Base-by-base conservation (phyloP, 2,329 filamentous ascomycete genomes). In the Penicillium hordei region DNA sequence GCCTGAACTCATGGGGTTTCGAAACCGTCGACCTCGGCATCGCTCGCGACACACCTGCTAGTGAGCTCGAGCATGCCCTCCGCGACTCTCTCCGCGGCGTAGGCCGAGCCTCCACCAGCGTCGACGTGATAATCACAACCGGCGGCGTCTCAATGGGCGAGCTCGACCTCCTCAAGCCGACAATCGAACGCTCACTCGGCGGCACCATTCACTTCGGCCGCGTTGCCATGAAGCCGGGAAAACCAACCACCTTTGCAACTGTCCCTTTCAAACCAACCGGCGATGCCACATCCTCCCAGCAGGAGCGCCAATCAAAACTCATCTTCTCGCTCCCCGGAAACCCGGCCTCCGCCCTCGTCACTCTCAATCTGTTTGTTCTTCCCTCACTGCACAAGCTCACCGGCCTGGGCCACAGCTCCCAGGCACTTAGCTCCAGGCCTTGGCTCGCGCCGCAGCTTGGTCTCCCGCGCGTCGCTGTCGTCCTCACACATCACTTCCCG, bases 121-220 rank as follows among this genome's bases (percentile, higher is more conserved):
- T 88, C 27, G 93, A 97, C 69, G 79, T 97, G 13, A 83, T 99
- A 57, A 86, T 99, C 68, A 97, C 94, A 17, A 93, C 90, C 0
- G 94, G 94, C 23, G 94, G 94, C 48, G 94, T 97, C 21, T 96
- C 91, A 10, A 99, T 99, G 94, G 94, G 94, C 56, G 94, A 99
- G 76, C 86, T 97, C 2, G 94, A 99, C 74, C 87, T 99, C 8
- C 85, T 99, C 21, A 99, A 99, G 73, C 93, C 94, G 0, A 97
- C 93, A 0, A 90, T 99, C 67, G 94, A 97, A 78, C 88, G 93
- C 42, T 82, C 87, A 1, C 84, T 99, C 1, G 91, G 92, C 56
- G 94, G 94, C 8, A 94, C 88, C 0, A 96, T 99, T 64, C 94
- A 97, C 75, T 99, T 99, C 67, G 94, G 94, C 25, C 89, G 94